Conservation (phyloP, 2,329 filamentous ascomycete genomes). For the Xenoacremonium recifei region DNA sequence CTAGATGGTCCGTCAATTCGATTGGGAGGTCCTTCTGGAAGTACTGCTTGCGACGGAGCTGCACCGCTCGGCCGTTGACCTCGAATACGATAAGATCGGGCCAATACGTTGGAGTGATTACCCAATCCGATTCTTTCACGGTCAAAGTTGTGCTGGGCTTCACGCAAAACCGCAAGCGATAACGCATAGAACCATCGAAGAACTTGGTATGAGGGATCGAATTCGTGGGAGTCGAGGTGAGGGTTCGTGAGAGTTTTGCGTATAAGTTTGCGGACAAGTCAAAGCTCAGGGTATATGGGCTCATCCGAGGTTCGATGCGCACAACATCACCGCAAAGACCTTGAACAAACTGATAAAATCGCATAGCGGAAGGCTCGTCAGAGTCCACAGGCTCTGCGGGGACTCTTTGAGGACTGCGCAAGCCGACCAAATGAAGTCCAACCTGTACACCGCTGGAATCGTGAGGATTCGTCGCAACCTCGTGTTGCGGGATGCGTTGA, state of each 20-base stretch:
- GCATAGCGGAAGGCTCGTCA: neutral
- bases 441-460: constrained; percentile 41
- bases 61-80: constrained; percentile 61
- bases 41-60: constrained; percentile 64
- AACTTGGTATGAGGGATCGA: constrained; percentile 24
- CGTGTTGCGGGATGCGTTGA: constrained; percentile 11
- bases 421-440: constrained; percentile 45
- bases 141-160: constrained; percentile 9
- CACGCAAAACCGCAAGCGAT: constrained; percentile 67
- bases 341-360: constrained; percentile 59
- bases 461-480: constrained; percentile 41
- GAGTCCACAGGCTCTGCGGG: constrained; percentile 23
- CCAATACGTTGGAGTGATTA: constrained; percentile 65
- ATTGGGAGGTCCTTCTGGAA: constrained; percentile 74
- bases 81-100: constrained; percentile 67
- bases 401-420: constrained; percentile 48
- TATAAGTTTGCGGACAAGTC: constrained; percentile 36
- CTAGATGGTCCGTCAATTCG: constrained; percentile 65
- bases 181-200: constrained; percentile 55
- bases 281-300: constrained; percentile 47
- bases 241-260: constrained; percentile 33
- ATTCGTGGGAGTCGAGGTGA: constrained; percentile 29
- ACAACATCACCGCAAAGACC: constrained; percentile 48
- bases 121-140: constrained; percentile 56
- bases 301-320: constrained; percentile 33